Evolutionary conservation across 257 asterid species (phyloP).

Genomic region (Solanum chiquidenum): DNA sequence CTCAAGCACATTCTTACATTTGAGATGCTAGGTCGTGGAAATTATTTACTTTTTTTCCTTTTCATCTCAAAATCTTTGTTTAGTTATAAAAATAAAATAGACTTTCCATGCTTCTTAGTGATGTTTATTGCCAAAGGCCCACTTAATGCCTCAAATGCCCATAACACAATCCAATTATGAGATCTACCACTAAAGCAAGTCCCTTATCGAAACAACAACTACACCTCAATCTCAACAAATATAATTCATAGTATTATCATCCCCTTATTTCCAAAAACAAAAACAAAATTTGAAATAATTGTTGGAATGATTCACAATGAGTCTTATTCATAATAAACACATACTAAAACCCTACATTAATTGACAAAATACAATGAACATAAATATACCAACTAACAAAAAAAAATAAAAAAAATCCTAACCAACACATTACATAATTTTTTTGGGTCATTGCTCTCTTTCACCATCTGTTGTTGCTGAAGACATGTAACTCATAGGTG

Average conservation of each 20-base stretch:
- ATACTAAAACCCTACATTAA: background rate
- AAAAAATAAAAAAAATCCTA: background rate
- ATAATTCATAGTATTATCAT: background rate
- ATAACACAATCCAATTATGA: background rate
- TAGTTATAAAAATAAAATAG: no score
- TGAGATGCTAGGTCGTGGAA: no score
- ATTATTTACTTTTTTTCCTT: no score
- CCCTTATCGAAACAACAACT: background rate
- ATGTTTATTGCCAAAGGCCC: background rate
- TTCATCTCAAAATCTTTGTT: no score
- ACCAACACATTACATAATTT: background rate
- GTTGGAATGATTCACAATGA: background rate
- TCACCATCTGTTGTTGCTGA: conserved; percentile 23
- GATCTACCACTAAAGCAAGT: background rate
- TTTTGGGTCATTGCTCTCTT: conserved; percentile 4
- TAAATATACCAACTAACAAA: background rate
- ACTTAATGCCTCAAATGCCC: background rate
- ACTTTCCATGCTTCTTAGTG: no score
- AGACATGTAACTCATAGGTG: conserved; percentile 22
- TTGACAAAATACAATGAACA: background rate
- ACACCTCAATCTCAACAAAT: background rate
- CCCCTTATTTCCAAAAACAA: background rate
- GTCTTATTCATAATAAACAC: background rate
- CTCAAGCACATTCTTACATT: no score
- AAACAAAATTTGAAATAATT: background rate